These are phyloP conservation scores for Erythrophleum fordii DNA, from an alignment of 306 rosid genomes.

Conservation along the genomic window DNA sequence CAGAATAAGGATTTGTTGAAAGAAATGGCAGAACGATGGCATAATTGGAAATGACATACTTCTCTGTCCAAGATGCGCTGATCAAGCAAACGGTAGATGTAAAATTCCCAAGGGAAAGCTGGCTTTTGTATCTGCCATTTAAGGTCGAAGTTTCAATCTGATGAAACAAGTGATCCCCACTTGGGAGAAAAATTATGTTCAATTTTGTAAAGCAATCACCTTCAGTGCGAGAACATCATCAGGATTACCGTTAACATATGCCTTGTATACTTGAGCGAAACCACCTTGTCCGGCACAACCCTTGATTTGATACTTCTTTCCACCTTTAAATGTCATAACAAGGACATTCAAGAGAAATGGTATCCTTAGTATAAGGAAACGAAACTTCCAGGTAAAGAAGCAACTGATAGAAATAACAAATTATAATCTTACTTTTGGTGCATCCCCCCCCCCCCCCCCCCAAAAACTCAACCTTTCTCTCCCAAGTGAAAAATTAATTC, in stretches of 20 bases:
- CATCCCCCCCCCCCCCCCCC: neutral
- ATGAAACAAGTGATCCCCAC: slow-evolving; percentile 19
- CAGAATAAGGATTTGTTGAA: slow-evolving; percentile 44
- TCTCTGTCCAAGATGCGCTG: slow-evolving; percentile 63
- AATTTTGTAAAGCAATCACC: slow-evolving; percentile 47
- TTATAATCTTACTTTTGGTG: neutral
- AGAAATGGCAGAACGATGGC: slow-evolving; percentile 39
- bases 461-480: too few species aligned
- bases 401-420: slow-evolving; percentile 8
- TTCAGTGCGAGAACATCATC: slow-evolving; percentile 84
- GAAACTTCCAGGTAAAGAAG: neutral
- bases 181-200: neutral
- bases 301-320: slow-evolving; percentile 84
- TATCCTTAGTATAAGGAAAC: slow-evolving; percentile 15
- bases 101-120: slow-evolving; percentile 93
- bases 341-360: slow-evolving; percentile 28
- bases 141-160: slow-evolving; percentile 36
- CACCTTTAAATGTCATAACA: slow-evolving; percentile 62
- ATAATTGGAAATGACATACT: slow-evolving; percentile 48
- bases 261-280: slow-evolving; percentile 92
- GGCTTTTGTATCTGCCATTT: slow-evolving; percentile 84
- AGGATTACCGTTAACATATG: slow-evolving; percentile 67
- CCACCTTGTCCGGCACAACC: slow-evolving; percentile 95
- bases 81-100: slow-evolving; percentile 93
- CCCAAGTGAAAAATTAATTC: neutral